Evolutionary conservation across 2,329 filamentous ascomycete genomes (phyloP).

Genomic region (Nothopassalora personata): DNA sequence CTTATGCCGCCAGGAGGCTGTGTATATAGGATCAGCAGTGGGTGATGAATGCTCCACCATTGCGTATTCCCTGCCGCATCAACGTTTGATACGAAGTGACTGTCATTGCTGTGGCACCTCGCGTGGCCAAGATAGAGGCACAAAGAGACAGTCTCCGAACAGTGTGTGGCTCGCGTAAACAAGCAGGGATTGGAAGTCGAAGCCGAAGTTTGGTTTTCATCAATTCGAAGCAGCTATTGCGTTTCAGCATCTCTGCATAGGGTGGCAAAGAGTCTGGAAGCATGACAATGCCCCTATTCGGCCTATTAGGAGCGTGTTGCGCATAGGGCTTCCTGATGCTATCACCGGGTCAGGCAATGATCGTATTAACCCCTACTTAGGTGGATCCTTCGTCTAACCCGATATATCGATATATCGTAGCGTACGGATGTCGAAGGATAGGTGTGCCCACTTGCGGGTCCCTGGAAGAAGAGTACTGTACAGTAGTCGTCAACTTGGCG

Average conservation of each 20-base stretch:
- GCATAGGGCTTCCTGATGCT: no score
- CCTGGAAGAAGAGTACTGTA: no score
- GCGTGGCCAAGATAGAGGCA: background rate
- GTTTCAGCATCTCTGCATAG: background rate
- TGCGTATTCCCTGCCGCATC: conserved; percentile 1
- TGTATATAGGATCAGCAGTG: background rate
- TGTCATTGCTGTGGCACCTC: background rate
- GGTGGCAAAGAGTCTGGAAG: background rate
- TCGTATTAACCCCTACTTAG: no score
- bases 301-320: background rate
- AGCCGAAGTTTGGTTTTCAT: background rate
- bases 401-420: no score
- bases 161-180: background rate
- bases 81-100: conserved; percentile 8
- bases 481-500: no score
- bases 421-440: no score
- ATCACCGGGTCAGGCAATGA: no score
- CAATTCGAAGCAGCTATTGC: background rate
- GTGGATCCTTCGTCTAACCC: no score
- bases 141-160: background rate
- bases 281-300: background rate
- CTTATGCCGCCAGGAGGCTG: background rate
- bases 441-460: no score
- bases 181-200: background rate
- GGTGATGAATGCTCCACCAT: background rate